Evolutionary conservation across 805 yeast genomes (phyloP), one percentile per base, ranked within the genome.

Genomic region (Saccharomycopsis vini): DNA sequence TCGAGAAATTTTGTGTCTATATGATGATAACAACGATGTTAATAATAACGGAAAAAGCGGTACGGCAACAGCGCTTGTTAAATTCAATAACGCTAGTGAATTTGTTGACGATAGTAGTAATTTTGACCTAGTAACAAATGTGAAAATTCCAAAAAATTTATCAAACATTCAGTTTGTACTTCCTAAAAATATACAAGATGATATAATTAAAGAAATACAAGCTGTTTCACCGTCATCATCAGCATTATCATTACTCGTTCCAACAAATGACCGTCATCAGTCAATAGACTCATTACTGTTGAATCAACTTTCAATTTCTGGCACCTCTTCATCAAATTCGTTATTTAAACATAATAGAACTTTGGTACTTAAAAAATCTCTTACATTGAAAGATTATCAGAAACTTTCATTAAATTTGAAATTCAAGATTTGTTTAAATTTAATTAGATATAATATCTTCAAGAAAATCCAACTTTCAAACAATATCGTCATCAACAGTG

Each of bases 351-450:
- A 24, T 24, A n/a, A 12, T 5, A 13, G 24, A 5, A 20, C 23
- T 10, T 33, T 40, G 16, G 22, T 32, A 6, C 12, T 36, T 10
- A 34, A 42, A 19, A 42, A 36, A 33, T 34, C 39, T 10, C 15
- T 42, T 5, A 42, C 44, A 7, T 19, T 36, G n/a, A 22, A n/a
- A 20, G 50, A 47, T 10, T 47, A 47, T 34, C 29, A 21, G 13
- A 23, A 28, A n/a, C 26, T 47, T n/a, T 42, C 47, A 2, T 24
- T 34, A 16, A 36, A 40, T 43, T n/a, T 43, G 15, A 44, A 44
- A 24, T 45, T 48, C 34, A 42, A 45, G 21, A 44, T 48, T 15
- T 45, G 51, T 18, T 39, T 48, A 20, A 48, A 48, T 29, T 42
- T 42, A 15, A 40, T 45, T 4, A 16, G 51, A 12, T 29, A 23